Evolutionary conservation across 768 basidiomycete genomes (phyloP).

Genomic region (Tulasnella sp.): DNA sequence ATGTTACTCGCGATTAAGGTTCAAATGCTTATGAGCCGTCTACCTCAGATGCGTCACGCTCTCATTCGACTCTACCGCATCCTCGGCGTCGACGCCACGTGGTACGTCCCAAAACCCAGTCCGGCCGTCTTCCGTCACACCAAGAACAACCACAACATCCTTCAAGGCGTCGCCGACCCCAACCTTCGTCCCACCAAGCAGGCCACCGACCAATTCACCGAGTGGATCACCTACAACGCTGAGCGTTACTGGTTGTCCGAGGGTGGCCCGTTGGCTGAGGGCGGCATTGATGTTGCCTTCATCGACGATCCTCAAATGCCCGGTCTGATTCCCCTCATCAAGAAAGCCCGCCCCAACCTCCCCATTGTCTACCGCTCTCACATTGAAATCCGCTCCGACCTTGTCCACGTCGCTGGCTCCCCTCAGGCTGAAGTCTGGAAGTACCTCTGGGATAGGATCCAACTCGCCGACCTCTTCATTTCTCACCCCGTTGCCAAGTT

Average conservation of each 20-base stretch:
- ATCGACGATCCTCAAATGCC: conserved; percentile 74
- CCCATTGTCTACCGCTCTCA: conserved; percentile 93
- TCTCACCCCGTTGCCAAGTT: conserved; percentile 92
- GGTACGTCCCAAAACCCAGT: conserved; percentile 86
- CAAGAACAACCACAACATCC: conserved; percentile 84
- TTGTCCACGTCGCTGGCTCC: conserved; percentile 71
- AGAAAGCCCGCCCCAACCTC: conserved; percentile 69
- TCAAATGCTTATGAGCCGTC: not conserved
- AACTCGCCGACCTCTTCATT: conserved; percentile 85
- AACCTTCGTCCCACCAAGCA: conserved; percentile 69
- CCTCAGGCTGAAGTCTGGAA: conserved; percentile 91
- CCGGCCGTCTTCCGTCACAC: conserved; percentile 88
- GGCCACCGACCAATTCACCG: conserved; percentile 70
- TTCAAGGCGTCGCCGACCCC: conserved; percentile 83
- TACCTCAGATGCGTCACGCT: conserved; percentile 78
- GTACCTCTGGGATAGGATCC: conserved; percentile 89
- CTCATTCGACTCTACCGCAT: conserved; percentile 76
- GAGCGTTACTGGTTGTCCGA: conserved; percentile 73
- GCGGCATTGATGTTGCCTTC: conserved; percentile 82
- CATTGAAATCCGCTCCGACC: conserved; percentile 84
- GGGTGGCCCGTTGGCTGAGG: conserved; percentile 73
- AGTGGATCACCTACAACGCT: conserved; percentile 75
- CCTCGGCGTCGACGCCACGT: conserved; percentile 73
- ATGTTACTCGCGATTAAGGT: too few species aligned
- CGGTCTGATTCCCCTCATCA: conserved; percentile 87